phyloP scores from a whole-genome alignment of 2,329 filamentous ascomycete species.

The Cladobotryum protrusum region DNA sequence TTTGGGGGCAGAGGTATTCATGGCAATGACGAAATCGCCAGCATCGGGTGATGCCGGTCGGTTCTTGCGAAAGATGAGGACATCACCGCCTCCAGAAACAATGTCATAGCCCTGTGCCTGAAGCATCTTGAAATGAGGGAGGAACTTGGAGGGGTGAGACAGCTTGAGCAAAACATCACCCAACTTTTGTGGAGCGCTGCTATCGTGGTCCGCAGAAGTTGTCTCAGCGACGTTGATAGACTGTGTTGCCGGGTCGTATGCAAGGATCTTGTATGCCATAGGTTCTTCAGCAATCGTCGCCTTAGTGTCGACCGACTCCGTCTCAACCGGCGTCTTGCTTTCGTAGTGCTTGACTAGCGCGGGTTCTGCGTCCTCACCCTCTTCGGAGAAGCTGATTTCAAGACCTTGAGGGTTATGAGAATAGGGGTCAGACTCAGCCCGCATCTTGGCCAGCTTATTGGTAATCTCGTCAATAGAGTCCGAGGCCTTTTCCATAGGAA shows the following conservation, averaged over 20 bases:
- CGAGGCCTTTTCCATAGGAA: conserved; percentile 23
- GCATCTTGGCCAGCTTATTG: conserved; percentile 7
- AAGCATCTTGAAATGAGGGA: conserved; percentile 55
- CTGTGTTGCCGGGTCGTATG: conserved; percentile 55
- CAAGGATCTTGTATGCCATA: conserved; percentile 55
- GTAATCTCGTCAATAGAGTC: conserved; percentile 21
- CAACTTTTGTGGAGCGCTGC: conserved; percentile 47
- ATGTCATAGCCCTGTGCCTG: conserved; percentile 61
- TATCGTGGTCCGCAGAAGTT: conserved; percentile 46
- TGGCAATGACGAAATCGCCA: not conserved
- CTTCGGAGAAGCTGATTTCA: conserved; percentile 41
- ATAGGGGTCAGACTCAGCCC: conserved; percentile 30
- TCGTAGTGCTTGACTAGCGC: conserved; percentile 29
- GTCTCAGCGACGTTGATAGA: conserved; percentile 54
- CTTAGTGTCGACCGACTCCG: not conserved
- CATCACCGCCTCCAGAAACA: conserved; percentile 54
- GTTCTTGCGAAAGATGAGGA: conserved; percentile 62
- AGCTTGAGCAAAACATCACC: conserved; percentile 55
- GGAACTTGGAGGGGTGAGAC: conserved; percentile 57
- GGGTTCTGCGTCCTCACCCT: conserved; percentile 31
- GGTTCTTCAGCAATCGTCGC: conserved; percentile 5
- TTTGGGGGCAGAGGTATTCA: conserved; percentile 35
- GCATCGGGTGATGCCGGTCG: conserved; percentile 19
- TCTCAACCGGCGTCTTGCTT: conserved; percentile 1
- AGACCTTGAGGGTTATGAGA: conserved; percentile 42